Evolutionary conservation across 176 grass and related monocot genomes (phyloP), one percentile per base, ranked within the genome.

Genomic region (Rhynchospora pubera): DNA sequence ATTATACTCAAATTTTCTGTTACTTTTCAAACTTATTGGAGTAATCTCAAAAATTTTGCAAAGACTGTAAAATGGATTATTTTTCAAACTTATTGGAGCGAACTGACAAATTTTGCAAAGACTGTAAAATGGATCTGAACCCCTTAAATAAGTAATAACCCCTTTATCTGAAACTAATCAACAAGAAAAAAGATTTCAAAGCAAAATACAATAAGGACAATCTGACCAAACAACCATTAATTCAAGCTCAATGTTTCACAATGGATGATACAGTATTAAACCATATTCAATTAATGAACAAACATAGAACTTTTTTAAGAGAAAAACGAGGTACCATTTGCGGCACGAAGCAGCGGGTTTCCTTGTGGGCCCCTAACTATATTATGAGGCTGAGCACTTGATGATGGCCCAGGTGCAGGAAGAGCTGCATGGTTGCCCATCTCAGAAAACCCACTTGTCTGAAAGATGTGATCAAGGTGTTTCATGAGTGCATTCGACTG

Each of bases 401-500:
- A 91, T 84, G 86, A 66, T 68, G 72, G 72, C 43, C 61, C 61
- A 11, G 79, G 19, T 0, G 62, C 79, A 66, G 60, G 21, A 82
- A 82, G 56, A 48, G 86, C 68, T 79, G 32, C 19, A 84, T 88
- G 85, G 65, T 86, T 89, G 72, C 85, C 85, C 61, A 88, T 86
- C 55, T 88, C 90, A 85, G 85, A 77, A 83, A 89, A 89, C 10
- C 86, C 73, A 67, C 66, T 71, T 9, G 79, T 90, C 26, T 93
- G 94, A 67, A 93, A 78, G 69, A 93, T 97, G 65, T 93, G 87
- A 81, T 90, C 87, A n/a, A 93, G 76, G 83, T 93, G 89, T 77
- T 87, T 86, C 86, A 93, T 82, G 86, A 97, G 86, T 45, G 65
- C 83, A 80, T 55, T 87, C 79, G 94, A 93, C 26, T 91, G 89